Base-by-base conservation (phyloP, 1,284 basidiomycete genomes). In the Chiua sp. region DNA sequence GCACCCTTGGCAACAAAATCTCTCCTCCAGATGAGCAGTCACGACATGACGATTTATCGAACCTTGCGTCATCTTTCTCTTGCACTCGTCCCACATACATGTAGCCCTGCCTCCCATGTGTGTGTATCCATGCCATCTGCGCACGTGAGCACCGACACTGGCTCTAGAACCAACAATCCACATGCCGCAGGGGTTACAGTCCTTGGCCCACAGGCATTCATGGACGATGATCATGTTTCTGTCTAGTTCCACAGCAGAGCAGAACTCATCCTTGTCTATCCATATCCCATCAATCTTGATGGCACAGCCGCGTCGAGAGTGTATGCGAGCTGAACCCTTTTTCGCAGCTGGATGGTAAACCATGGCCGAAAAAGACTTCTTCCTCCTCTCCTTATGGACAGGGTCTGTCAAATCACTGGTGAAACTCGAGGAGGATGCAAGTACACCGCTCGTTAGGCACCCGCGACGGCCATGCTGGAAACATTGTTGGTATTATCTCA, bases 31-130 rank as follows among this genome's bases (percentile, higher is more conserved):
- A 10, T 61, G 65, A 22, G 69, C 48, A 1, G 62, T 67, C 3
- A 65, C 16, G 18, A 64, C 20, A 12, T 68, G 61, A 16, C 56
- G 55, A 20, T 50, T 56, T 7, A 66, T 42, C 16, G 65, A 66
- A 11, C 48, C 57, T 22, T 51, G 55, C 1, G 33, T 47, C 66
- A 66, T 66, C 16, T 15, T 2, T 18, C 47, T 59, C 12, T 30
- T 47, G 30, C 66, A 66, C 2, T 57, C 47, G 4, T 59, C 33
- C 65, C 66, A 66, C 11, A 58, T 30, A 37, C 65, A 68, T 3
- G 7, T 22, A 3, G 22, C 22, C 23, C 7, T 37, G 15, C 12
- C 42, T 13, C 11, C 7, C 6, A 37, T 23, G 10, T 26, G 46
- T 1, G 13, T 33, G 12, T 11, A 12, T 2, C 10, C 7, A 18